Percentiles rank a stretch among this genome's conserved stretches.
phyloP scores from a whole-genome alignment of 2,329 filamentous ascomycete genomes.

The Fusarium kyushuense region DNA sequence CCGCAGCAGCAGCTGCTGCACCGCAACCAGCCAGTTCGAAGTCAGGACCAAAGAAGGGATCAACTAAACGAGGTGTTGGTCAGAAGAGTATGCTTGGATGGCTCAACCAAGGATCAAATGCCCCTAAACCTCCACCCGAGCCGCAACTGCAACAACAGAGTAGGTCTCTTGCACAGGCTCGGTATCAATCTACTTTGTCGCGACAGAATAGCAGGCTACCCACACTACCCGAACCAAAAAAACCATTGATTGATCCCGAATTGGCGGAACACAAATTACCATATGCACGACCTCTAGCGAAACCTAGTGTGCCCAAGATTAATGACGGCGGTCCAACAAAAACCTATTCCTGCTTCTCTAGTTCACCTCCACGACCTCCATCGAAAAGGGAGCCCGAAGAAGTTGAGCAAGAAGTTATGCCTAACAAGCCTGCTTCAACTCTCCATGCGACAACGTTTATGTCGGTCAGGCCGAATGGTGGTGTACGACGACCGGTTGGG shows the following conservation, averaged over 20 bases:
- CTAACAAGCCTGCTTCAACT: slow-evolving; percentile 54
- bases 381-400: slow-evolving; percentile 40
- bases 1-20: slow-evolving; percentile 32
- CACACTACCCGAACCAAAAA: slow-evolving; percentile 14
- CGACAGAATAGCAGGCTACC: slow-evolving; percentile 31
- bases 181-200: slow-evolving; percentile 46
- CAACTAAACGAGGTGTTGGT: slow-evolving; percentile 52
- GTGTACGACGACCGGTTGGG: slow-evolving; percentile 60
- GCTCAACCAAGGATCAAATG: slow-evolving; percentile 48
- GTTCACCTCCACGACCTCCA: slow-evolving; percentile 61
- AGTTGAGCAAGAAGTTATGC: slow-evolving; percentile 47
- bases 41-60: slow-evolving; percentile 43
- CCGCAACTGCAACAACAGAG: slow-evolving; percentile 30
- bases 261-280: slow-evolving; percentile 58
- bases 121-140: slow-evolving; percentile 20
- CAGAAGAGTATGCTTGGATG: slow-evolving; percentile 60
- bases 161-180: slow-evolving; percentile 40
- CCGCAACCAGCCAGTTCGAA: slow-evolving; percentile 37
- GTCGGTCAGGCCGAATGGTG: slow-evolving; percentile 52
- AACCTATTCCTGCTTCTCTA: slow-evolving; percentile 69
- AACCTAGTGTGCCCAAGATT: slow-evolving; percentile 49
- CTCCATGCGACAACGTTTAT: slow-evolving; percentile 66
- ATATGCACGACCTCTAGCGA: slow-evolving; percentile 51
- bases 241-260: slow-evolving; percentile 48
- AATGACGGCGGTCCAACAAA: slow-evolving; percentile 51